phyloP scores from a whole-genome alignment of 139 green algal genomes.

The Mesotaenium endlicherianum region DNA sequence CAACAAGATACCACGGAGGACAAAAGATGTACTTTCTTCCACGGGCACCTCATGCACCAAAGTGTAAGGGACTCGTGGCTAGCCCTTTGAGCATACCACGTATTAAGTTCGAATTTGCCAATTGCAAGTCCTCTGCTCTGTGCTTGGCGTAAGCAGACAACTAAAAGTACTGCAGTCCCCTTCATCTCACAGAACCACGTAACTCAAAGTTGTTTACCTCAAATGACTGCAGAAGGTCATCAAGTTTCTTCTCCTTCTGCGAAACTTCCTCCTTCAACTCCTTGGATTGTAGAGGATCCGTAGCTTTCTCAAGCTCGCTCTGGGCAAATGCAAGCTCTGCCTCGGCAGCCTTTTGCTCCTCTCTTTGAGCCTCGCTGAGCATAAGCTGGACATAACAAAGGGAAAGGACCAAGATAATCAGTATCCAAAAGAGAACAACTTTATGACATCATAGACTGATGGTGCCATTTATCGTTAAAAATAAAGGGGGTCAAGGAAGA shows the following conservation, averaged over 20 bases:
- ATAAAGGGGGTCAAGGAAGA: too few relatives aligned
- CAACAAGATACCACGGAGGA: neutral
- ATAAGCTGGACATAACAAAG: slow-evolving; percentile 51
- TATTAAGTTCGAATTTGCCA: neutral
- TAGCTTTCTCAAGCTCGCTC: slow-evolving; percentile 42
- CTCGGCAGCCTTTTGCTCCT: slow-evolving; percentile 51
- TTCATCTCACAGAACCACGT: neutral
- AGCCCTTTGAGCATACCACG: neutral
- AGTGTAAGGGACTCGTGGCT: neutral
- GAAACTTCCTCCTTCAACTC: slow-evolving; percentile 47
- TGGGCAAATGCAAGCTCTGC: slow-evolving; percentile 47
- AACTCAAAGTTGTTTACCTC: slow-evolving; percentile 24
- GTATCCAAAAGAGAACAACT: too few relatives aligned
- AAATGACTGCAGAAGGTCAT: slow-evolving; percentile 45
- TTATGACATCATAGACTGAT: too few relatives aligned
- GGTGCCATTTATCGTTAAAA: too few relatives aligned
- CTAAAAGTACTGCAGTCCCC: neutral
- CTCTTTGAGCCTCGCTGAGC: slow-evolving; percentile 38
- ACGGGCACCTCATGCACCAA: neutral
- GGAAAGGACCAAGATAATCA: too few relatives aligned
- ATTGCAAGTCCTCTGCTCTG: neutral
- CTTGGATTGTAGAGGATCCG: slow-evolving; percentile 8
- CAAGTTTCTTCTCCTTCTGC: slow-evolving; percentile 36
- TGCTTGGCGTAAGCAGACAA: neutral
- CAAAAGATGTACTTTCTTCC: neutral